Base-by-base conservation (phyloP, 768 basidiomycete species). In the Russula ochroleuca region DNA sequence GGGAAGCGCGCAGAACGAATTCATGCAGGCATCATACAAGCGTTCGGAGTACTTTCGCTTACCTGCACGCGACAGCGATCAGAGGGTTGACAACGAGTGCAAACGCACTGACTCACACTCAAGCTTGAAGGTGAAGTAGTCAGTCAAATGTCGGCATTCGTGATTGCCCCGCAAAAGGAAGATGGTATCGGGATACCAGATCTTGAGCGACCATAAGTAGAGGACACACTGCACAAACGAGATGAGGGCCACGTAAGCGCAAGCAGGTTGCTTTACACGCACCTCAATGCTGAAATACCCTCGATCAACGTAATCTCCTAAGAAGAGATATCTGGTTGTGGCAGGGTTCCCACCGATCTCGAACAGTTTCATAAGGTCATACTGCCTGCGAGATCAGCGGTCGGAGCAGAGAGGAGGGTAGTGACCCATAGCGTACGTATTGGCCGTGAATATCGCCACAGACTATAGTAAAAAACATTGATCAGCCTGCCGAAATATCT, bases 391-490 rank as follows among this genome's bases (percentile, higher is more conserved):
- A 43, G 61, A 54, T 59, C 35, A 59, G 58, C 49, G n/a, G 50
- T 41, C 62, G 58, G 40, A 60, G 69, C 41, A 57, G 33, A 53
- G 38, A 61, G 41, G 21, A 50, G 3, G 23, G 6, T 37, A 51
- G 41, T 52, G 21, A 64, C 37, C 31, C 19, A 45, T 53, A 55
- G 78, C 90, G 74, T 70, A 97, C 96, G 78, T 99, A 99, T 92
- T 99, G 96, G 0, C 96, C 96, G 70, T 98, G 96, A 51, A 98
- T 97, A 77, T 98, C 96, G 53, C 96, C 97, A 74, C 96, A 98
- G 11, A 75, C 75, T 75, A 45, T 7, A 41, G 51, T 57, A 15
- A 35, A 21, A 28, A 10, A 3, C 37, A 94, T 70, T n/a, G 23
- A 61, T 64, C 45, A 57, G 61, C 62, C 21, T 41, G 21, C 40